Base-by-base conservation (phyloP, 345 rosid genomes). In the Pelargonium nanum region DNA sequence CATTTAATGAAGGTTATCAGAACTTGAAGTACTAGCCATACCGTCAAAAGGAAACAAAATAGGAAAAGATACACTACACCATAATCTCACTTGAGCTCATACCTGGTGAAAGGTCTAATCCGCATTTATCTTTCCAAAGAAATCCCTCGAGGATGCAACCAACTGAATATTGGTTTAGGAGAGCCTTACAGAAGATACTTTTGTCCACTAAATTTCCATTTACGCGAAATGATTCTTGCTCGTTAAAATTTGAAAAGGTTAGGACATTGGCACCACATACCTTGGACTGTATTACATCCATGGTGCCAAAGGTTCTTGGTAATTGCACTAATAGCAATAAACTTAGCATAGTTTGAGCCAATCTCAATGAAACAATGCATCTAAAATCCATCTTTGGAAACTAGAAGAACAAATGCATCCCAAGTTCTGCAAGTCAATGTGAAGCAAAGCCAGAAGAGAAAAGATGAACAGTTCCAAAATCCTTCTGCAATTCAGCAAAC, bases 141-240 rank as follows among this genome's bases (percentile, higher is more conserved):
- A 71, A 82, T 59, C 73, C 72, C 28, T 64, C 66, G 24, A 79
- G 55, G 61, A 69, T 56, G 65, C 93, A 87, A 30, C 65, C 74
- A 72, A 76, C 74, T 59, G 69, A 72, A 54, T 70, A 48, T 67
- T 82, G 78, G 70, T 67, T 72, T 61, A 54, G 73, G n/a, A 89
- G 64, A 57, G 79, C 79, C 63, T 79, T 62, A 65, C 94, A 93
- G 73, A 87, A 85, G 10, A 63, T 56, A 67, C 32, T 56, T 74
- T 63, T 76, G 24, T 75, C 81, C 21, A 80, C 95, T 1, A 58
- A 63, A 67, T 73, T 75, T 22, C 92, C 91, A 40, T 92, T 84
- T 34, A 92, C 66, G 53, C 73, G 81, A 74, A 82, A 74, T 65
- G 74, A 56, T 53, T 74, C 77, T 53, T 58, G 45, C 58, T 77